phyloP scores from a whole-genome alignment of 2,329 filamentous ascomycete genomes.

The Fonsecaea multimorphosa region DNA sequence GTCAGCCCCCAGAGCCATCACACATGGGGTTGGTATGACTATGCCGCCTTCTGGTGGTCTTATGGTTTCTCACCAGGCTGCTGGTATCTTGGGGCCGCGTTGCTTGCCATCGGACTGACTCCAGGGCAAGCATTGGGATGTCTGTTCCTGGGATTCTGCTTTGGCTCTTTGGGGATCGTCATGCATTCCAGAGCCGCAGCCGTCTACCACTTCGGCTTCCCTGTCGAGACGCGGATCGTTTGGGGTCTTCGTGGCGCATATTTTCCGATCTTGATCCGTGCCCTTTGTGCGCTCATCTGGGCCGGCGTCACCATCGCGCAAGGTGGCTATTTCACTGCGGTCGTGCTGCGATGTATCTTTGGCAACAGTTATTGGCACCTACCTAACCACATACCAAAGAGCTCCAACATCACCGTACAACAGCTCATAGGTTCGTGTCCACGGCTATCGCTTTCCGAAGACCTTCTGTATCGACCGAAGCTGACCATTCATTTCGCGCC shows the following conservation, averaged over 20 bases:
- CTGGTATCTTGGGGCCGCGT: constrained; percentile 24
- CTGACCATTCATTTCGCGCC: constrained; percentile 1
- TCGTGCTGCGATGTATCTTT: constrained; percentile 44
- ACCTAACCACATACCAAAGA: constrained; percentile 44
- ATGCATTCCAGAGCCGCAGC: constrained; percentile 37
- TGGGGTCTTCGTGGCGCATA: constrained; percentile 53
- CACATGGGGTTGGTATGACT: constrained; percentile 31
- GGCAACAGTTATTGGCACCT: constrained; percentile 44
- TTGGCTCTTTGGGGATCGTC: constrained; percentile 25
- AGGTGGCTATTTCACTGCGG: constrained; percentile 38
- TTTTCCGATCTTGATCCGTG: constrained; percentile 52
- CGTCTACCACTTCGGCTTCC: constrained; percentile 54
- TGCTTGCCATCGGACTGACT: constrained; percentile 25
- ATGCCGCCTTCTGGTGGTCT: constrained; percentile 29
- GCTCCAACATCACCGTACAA: constrained; percentile 46
- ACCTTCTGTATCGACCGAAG: not conserved
- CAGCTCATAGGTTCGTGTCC: constrained; percentile 44
- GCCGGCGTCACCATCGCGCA: constrained; percentile 11
- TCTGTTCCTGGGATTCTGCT: constrained; percentile 49
- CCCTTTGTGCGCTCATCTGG: constrained; percentile 27
- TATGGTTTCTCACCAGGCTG: constrained; percentile 27
- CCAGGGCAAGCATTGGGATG: constrained; percentile 38
- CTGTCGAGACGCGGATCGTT: constrained; percentile 46
- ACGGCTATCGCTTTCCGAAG: not conserved
- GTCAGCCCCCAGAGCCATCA: constrained; percentile 20